Percentiles rank a stretch among this genome's conserved stretches.
phyloP scores from a whole-genome alignment of 2,329 filamentous ascomycete genomes.

The Shiraia sp. region DNA sequence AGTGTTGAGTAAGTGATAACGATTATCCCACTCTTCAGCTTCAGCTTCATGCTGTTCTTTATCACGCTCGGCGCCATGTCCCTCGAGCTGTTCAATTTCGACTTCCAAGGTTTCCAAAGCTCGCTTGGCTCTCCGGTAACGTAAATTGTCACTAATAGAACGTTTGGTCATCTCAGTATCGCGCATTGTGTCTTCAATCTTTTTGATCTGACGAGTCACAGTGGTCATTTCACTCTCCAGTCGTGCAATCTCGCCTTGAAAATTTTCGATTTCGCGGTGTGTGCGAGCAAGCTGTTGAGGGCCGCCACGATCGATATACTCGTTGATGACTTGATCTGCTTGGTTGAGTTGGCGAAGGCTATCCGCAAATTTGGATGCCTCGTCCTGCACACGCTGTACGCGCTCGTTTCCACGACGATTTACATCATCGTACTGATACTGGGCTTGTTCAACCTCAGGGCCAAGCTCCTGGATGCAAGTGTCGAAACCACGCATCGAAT shows the following conservation, averaged over 20 bases:
- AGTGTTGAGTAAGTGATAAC: slow-evolving; percentile 70
- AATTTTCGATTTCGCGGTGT: slow-evolving; percentile 67
- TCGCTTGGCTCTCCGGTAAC: slow-evolving; percentile 75
- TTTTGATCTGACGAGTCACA: slow-evolving; percentile 73
- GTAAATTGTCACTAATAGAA: slow-evolving; percentile 86
- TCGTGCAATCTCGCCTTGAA: slow-evolving; percentile 68
- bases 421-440: slow-evolving; percentile 76
- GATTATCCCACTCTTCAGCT: slow-evolving; percentile 67
- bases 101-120: slow-evolving; percentile 67
- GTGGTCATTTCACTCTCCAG: slow-evolving; percentile 70
- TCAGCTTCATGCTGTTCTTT: slow-evolving; percentile 74
- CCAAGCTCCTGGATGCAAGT: slow-evolving; percentile 72
- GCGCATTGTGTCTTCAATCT: slow-evolving; percentile 74
- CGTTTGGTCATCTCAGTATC: slow-evolving; percentile 83
- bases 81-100: slow-evolving; percentile 76
- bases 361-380: slow-evolving; percentile 71
- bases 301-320: slow-evolving; percentile 77
- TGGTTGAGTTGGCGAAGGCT: slow-evolving; percentile 77
- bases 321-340: slow-evolving; percentile 75
- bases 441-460: slow-evolving; percentile 75
- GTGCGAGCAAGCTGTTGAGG: slow-evolving; percentile 71
- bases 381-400: slow-evolving; percentile 72
- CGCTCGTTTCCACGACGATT: slow-evolving; percentile 70
- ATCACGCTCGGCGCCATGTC: slow-evolving; percentile 80
- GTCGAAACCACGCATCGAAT: slow-evolving; percentile 71